Evolutionary conservation across 2,329 filamentous ascomycete species (phyloP).

Genomic region (Akanthomyces uredinophilus): DNA sequence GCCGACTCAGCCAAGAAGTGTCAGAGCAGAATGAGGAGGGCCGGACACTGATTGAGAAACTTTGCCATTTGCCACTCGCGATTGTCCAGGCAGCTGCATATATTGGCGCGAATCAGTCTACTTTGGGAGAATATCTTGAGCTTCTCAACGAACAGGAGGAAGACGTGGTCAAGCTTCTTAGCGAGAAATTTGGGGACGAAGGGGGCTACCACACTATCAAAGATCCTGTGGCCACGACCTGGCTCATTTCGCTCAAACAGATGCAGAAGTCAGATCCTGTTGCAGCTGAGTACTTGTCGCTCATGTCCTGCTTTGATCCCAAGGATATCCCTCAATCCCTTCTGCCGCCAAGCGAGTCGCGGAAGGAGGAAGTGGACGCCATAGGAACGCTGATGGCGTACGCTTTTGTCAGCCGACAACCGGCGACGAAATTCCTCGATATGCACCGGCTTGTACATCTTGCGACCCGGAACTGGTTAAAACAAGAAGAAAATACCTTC

Average conservation of each 20-base stretch:
- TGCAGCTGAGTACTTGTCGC: slow-evolving; percentile 34
- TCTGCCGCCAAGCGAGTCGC: slow-evolving; percentile 20
- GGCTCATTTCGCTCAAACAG: slow-evolving; percentile 35
- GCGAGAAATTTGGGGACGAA: slow-evolving; percentile 30
- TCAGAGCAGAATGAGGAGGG: background rate
- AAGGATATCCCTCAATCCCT: slow-evolving; percentile 33
- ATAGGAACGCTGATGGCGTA: slow-evolving; percentile 29
- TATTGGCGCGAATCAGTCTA: slow-evolving; percentile 26
- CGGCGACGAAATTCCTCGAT: slow-evolving; percentile 23
- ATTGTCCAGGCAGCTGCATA: slow-evolving; percentile 36
- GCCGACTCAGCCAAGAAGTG: background rate
- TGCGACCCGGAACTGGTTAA: slow-evolving; percentile 26
- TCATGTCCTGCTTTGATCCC: slow-evolving; percentile 36
- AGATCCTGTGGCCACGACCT: slow-evolving; percentile 33
- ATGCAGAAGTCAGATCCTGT: slow-evolving; percentile 24
- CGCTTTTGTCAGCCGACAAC: slow-evolving; percentile 25
- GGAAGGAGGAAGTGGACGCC: slow-evolving; percentile 21
- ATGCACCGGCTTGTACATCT: slow-evolving; percentile 33
- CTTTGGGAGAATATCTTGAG: slow-evolving; percentile 27
- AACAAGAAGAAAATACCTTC: background rate
- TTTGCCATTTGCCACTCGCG: slow-evolving; percentile 31
- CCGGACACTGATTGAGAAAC: background rate
- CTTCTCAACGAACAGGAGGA: slow-evolving; percentile 29
- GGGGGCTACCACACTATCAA: slow-evolving; percentile 27
- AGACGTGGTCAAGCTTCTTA: slow-evolving; percentile 18